Base-by-base conservation (phyloP, 352 stramenopile genomes). In the Blastocystis sp. region DNA sequence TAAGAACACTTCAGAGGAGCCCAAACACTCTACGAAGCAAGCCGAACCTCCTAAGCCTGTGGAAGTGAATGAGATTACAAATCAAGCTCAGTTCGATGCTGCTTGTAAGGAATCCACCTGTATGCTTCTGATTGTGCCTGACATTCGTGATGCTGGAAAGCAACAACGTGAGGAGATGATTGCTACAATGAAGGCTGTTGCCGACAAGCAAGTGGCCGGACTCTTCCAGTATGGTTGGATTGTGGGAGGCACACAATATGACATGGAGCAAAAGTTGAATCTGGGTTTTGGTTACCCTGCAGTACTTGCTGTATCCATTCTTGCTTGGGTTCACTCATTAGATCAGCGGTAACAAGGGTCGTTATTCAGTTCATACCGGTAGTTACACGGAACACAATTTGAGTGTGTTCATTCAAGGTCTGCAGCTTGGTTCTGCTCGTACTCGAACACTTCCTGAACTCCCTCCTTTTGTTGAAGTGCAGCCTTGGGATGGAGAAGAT, bases 231-330 rank as follows among this genome's bases (percentile, higher is more conserved):
- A 77, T 42, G 78, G 78, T 48, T 89, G 78, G 78, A 22, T 89
- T 24, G 78, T 79, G 42, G 78, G 78, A 19, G 78, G 78, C n/a
- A 66, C 57, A 0, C 78, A 89, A 56, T 89, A 89, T 56, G 78
- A 89, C 24, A 51, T 89, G 66, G 78, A 89, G 66, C 78, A 89
- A 24, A 79, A 89, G 51, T 24, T 89, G 78, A 89, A 89, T 56
- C 78, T 89, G 17, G 78, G 78, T 30, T 89, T 89, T 42, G 78
- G 78, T 17, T 89, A 89, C 42, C 78, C 78, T 56, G 78, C 78
- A 27, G 78, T 89, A 0, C 35, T 89, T 58, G 78, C 78, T 64
- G 78, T 89, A 87, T 35, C 6, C 17, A 22, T 9, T 33, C 24
- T n/a, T n/a, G 4, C 11, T 40, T 22, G 0, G 0, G 30, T 22